These are phyloP conservation scores for Teratosphaeria nubilosa DNA, from an alignment of 2,329 filamentous ascomycete genomes.

Conservation along the genomic window DNA sequence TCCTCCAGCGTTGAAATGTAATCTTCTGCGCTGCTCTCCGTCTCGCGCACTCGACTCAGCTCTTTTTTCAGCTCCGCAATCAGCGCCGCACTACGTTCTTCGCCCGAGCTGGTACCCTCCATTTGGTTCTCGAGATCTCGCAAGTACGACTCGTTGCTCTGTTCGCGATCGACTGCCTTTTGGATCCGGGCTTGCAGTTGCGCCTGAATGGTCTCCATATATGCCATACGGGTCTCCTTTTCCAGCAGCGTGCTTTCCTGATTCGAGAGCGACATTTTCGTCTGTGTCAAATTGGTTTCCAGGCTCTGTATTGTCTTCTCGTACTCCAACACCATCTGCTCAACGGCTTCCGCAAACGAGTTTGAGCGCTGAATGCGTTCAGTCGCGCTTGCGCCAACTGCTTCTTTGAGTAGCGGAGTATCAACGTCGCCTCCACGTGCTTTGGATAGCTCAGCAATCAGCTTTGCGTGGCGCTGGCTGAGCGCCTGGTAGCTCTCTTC, in stretches of 20 bases:
- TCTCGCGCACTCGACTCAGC: conserved; percentile 76
- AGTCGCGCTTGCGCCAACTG: conserved; percentile 65
- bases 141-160: conserved; percentile 83
- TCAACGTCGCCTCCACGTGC: conserved; percentile 59
- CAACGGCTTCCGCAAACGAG: conserved; percentile 89
- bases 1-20: conserved; percentile 97
- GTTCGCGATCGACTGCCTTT: conserved; percentile 84
- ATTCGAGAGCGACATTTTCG: conserved; percentile 68
- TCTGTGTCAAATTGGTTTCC: conserved; percentile 83
- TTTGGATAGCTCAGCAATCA: conserved; percentile 87
- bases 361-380: conserved; percentile 90
- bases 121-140: conserved; percentile 85
- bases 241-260: conserved; percentile 83
- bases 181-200: conserved; percentile 86
- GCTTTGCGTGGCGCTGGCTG: conserved; percentile 84
- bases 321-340: conserved; percentile 92
- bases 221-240: conserved; percentile 87
- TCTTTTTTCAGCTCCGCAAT: conserved; percentile 87
- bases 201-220: conserved; percentile 80
- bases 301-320: conserved; percentile 96
- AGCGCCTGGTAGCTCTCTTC: conserved; percentile 93
- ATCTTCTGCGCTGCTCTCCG: conserved; percentile 81
- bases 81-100: conserved; percentile 82
- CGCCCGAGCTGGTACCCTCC: conserved; percentile 79
- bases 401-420: conserved; percentile 50